A percentile compares a stretch with the other conserved stretches of the same genome.
Evolutionary conservation across 106 monocot genomes (phyloP).

Genomic region (Dendrobium nobile): DNA sequence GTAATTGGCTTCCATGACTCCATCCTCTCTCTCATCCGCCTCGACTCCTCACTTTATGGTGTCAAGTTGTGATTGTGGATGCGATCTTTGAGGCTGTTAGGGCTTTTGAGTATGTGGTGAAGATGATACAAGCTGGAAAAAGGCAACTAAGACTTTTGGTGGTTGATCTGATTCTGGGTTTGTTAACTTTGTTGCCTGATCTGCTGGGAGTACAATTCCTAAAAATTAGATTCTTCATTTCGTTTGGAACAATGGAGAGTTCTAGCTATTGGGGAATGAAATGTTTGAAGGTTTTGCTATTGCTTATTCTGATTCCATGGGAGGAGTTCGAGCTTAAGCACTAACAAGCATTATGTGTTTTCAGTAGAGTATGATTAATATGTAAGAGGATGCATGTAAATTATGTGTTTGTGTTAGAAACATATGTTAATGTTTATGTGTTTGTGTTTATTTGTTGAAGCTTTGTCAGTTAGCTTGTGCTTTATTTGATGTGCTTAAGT

Average conservation of each 20-base stretch:
- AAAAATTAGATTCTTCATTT: too few species aligned
- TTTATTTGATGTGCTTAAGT: neutral
- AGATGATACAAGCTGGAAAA: constrained; percentile 61
- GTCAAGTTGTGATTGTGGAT: constrained; percentile 61
- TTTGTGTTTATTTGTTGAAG: neutral
- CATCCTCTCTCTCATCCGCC: constrained; percentile 37
- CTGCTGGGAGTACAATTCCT: constrained; percentile 9
- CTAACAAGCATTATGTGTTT: constrained; percentile 28
- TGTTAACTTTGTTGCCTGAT: constrained; percentile 50
- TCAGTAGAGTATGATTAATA: too few species aligned
- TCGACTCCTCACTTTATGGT: constrained; percentile 43
- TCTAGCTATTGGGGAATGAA: constrained; percentile 29
- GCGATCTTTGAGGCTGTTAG: constrained; percentile 56
- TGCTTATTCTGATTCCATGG: constrained; percentile 53
- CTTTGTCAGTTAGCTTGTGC: too few species aligned
- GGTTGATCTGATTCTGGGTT: constrained; percentile 60
- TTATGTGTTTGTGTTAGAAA: neutral
- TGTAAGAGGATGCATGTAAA: too few species aligned
- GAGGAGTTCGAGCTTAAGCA: constrained; percentile 69
- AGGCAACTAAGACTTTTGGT: constrained; percentile 58
- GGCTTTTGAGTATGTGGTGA: constrained; percentile 52
- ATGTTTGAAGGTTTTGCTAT: constrained; percentile 49
- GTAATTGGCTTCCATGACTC: constrained; percentile 42
- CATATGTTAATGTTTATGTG: neutral
- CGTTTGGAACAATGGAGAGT: constrained; percentile 5